A percentile compares a stretch with the other conserved stretches of the same genome.
Conservation (phyloP, 176 grass and related monocot species). For the Bothriochloa decipiens region DNA sequence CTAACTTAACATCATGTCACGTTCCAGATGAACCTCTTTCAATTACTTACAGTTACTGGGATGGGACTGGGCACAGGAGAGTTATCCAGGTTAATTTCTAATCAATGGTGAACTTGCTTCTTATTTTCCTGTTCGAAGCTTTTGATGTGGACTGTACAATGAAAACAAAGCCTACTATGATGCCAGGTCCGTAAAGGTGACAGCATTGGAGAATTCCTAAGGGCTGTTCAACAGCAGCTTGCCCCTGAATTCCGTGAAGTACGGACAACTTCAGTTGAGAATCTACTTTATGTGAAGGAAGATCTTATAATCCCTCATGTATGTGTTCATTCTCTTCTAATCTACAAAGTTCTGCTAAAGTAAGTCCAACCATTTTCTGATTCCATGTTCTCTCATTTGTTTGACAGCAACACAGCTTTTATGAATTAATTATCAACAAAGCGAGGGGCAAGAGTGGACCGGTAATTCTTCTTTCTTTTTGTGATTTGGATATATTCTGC, state of each 20-base stretch:
- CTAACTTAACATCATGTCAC: slow-evolving; percentile 26
- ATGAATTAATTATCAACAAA: slow-evolving; percentile 99
- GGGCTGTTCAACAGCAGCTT: slow-evolving; percentile 95
- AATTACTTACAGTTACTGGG: slow-evolving; percentile 99
- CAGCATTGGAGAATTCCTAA: slow-evolving; percentile 87
- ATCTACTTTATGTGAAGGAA: slow-evolving; percentile 99
- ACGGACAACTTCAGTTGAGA: slow-evolving; percentile 94
- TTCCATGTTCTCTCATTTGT: slow-evolving; percentile 36
- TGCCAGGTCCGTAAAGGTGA: slow-evolving; percentile 92
- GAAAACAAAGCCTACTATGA: slow-evolving; percentile 33
- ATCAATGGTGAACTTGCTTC: neutral
- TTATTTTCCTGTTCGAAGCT: slow-evolving; percentile 9
- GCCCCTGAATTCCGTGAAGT: slow-evolving; percentile 97
- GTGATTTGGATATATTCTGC: neutral
- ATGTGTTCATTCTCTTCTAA: slow-evolving; percentile 40
- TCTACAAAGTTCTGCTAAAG: slow-evolving; percentile 24
- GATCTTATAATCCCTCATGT: slow-evolving; percentile 99
- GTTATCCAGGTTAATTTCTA: slow-evolving; percentile 67
- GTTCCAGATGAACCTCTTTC: slow-evolving; percentile 83
- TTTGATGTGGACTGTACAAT: slow-evolving; percentile 1
- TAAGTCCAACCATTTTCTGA: slow-evolving; percentile 20
- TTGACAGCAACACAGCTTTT: slow-evolving; percentile 98
- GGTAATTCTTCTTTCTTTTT: slow-evolving; percentile 62
- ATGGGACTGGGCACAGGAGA: slow-evolving; percentile 95
- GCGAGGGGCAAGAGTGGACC: slow-evolving; percentile 99